Base-by-base conservation (phyloP, 1,284 basidiomycete genomes). In the Cryptococcus wingfieldii region DNA sequence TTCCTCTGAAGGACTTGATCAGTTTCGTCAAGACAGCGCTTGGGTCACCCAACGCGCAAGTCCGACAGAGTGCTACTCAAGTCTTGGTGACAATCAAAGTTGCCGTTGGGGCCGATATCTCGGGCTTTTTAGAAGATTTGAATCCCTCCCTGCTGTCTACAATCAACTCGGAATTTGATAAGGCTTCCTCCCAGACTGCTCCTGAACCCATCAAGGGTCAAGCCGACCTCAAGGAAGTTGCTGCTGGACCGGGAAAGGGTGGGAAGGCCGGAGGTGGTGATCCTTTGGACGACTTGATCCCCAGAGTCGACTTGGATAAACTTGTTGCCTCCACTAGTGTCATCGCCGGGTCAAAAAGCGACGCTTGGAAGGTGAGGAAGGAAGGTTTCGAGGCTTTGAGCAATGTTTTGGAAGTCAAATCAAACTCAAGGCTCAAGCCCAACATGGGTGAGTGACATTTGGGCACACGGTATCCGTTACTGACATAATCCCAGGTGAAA, bases 361-460 rank as follows among this genome's bases (percentile, higher is more conserved):
- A 98, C 65, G 86, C 90, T 0, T 99, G 96, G 96, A 98, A 98
- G 79, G 86, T 85, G 6, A 88, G 95, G 78, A 99, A 98, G 76
- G 96, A 97, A 70, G 93, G 89, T 1, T 81, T 98, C 54, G 96
- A 98, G 71, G 80, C 82, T 1, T 77, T 98, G 14, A 88, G 90
- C 65, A 84, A 83, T 0, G 83, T 93, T 52, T 78, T 99, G 42
- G 91, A 96, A 67, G 86, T 91, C 76, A 89, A 90, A 52, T 82
- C 85, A 47, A 98, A 98, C 73, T 92, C 94, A 65, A 86, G 96
- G 9, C 75, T 99, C 55, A 97, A 98, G 75, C 84, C 90, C 10
- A 84, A 79, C 37, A 90, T 98, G 86, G 90, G 90, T 89, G 71
- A 66, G 83, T 38, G 14, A 34, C 6, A 16, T 23, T 5, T 18